Percentiles rank a stretch among this genome's conserved stretches.
phyloP scores from a whole-genome alignment of 768 basidiomycete genomes.

The Boletus rex-veris region DNA sequence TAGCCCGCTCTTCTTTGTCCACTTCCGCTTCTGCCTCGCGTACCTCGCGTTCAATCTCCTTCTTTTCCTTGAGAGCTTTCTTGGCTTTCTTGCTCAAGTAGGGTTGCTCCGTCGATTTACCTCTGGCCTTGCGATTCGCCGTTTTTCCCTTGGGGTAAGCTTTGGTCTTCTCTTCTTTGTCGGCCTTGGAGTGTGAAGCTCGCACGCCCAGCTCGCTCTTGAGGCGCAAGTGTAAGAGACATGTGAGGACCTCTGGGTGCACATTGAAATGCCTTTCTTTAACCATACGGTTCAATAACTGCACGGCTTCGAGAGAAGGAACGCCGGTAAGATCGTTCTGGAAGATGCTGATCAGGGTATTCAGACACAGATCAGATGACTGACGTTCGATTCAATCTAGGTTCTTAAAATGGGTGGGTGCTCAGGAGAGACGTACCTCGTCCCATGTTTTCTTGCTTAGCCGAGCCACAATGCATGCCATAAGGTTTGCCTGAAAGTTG shows the following conservation, averaged over 20 bases:
- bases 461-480: constrained; percentile 78
- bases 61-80: constrained; percentile 81
- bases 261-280: constrained; percentile 90
- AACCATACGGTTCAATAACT: constrained; percentile 91
- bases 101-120: constrained; percentile 57
- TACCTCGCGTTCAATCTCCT: constrained; percentile 89
- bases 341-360: constrained; percentile 79
- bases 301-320: constrained; percentile 84
- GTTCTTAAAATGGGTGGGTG: constrained; percentile 2
- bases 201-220: constrained; percentile 81
- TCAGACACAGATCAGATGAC: constrained; percentile 83
- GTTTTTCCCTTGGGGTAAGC: constrained; percentile 34
- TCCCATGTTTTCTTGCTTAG: constrained; percentile 89
- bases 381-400: constrained; percentile 32
- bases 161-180: constrained; percentile 46
- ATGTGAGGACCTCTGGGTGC: constrained; percentile 83
- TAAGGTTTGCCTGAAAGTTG: constrained; percentile 93
- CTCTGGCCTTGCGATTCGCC: constrained; percentile 44
- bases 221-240: constrained; percentile 80
- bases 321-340: constrained; percentile 75
- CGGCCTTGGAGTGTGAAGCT: constrained; percentile 66
- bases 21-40: constrained; percentile 93
- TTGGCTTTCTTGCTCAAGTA: constrained; percentile 91
- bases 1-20: constrained; percentile 84
- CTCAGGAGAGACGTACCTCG: constrained; percentile 49